Evolutionary conservation across 169 alveolate species (phyloP).

Genomic region (Cryptosporidium parvum): DNA sequence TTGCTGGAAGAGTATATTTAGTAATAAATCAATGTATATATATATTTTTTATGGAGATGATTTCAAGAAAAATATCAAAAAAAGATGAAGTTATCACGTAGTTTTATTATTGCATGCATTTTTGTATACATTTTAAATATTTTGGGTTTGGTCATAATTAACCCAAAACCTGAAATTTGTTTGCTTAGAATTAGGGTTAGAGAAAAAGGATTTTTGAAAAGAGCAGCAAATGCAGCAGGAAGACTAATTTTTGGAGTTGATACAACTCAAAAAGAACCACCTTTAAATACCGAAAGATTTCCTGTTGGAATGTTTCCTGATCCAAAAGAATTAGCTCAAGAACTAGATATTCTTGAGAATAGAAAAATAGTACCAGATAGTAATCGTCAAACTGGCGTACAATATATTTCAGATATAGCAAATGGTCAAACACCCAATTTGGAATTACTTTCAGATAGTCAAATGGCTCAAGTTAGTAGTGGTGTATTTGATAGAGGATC

Average conservation of each 20-base stretch:
- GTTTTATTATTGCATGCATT: constrained; percentile 8
- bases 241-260: constrained; percentile 49
- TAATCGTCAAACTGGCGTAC: constrained; percentile 10
- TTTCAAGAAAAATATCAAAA: background rate
- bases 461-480: constrained; percentile 38
- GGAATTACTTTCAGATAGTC: background rate
- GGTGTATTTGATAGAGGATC: constrained; percentile 61
- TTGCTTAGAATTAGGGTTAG: constrained; percentile 5
- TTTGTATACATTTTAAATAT: background rate
- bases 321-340: constrained; percentile 40
- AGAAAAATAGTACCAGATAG: constrained; percentile 4
- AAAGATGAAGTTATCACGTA: constrained; percentile 1
- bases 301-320: constrained; percentile 68
- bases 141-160: background rate
- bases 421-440: constrained; percentile 40
- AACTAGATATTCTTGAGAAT: constrained; percentile 27
- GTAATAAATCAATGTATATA: background rate
- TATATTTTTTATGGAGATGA: background rate
- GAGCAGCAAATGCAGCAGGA: constrained; percentile 63
- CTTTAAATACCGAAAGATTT: constrained; percentile 31
- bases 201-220: constrained; percentile 56
- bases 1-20: background rate
- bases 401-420: constrained; percentile 13
- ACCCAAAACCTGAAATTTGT: background rate
- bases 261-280: background rate